Conservation (phyloP, 1,139 yeast species). For the Keqinozyma sinolaborantium region DNA sequence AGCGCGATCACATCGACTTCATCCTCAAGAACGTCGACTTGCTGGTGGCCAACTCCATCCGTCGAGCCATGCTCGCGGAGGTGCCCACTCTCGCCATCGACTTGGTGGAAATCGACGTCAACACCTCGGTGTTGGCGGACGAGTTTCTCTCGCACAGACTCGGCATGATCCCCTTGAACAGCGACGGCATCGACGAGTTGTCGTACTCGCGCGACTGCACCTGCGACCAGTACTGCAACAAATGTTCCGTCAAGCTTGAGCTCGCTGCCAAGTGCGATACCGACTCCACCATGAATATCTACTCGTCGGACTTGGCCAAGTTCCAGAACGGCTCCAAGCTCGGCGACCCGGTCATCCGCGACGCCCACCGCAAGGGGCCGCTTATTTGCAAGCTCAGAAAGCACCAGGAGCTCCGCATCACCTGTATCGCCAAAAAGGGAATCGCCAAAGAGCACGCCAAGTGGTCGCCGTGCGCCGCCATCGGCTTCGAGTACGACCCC, state of each 20-base stretch:
- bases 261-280: conserved; percentile 85
- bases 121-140: conserved; percentile 94
- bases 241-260: conserved; percentile 85
- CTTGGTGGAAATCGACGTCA: conserved; percentile 88
- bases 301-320: conserved; percentile 76
- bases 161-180: conserved; percentile 85
- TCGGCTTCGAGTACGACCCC: conserved; percentile 98
- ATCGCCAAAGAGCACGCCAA: conserved; percentile 98
- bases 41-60: conserved; percentile 86
- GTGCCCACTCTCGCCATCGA: conserved; percentile 96
- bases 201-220: conserved; percentile 92
- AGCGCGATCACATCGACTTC: conserved; percentile 84
- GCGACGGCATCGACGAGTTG: conserved; percentile 76
- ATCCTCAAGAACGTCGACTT: conserved; percentile 85
- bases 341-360: conserved; percentile 85
- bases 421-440: conserved; percentile 96
- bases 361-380: conserved; percentile 76
- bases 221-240: conserved; percentile 95
- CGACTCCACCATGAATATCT: conserved; percentile 85
- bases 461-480: conserved; percentile 97
- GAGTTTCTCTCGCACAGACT: conserved; percentile 92
- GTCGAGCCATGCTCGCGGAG: conserved; percentile 92
- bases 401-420: conserved; percentile 84
- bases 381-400: conserved; percentile 86
- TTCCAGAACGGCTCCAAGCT: conserved; percentile 46